Evolutionary conservation across 1,139 yeast species (phyloP), one percentile per base, ranked within the genome.

Genomic region (Groenewaldozyma sp.): DNA sequence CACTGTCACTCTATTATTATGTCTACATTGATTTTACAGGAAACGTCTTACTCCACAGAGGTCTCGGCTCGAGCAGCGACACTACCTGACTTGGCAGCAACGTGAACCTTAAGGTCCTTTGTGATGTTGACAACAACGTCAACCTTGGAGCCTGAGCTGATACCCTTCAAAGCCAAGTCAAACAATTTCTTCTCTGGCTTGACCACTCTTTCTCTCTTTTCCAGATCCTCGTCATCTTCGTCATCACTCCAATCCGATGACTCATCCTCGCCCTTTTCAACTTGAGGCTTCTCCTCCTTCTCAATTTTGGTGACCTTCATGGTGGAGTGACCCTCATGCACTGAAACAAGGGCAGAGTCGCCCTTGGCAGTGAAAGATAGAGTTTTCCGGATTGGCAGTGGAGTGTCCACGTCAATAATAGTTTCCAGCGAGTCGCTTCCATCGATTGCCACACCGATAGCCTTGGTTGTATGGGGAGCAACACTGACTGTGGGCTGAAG

Each of bases 341-440:
- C 73, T 58, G 79, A 78, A 45, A 91, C 62, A 40, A 75, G 67
- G 37, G 82, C 70, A 42, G 72, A 63, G 26, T 62, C 69, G 44
- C 47, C 44, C 4, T 61, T 49, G 53, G 80, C 78, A 50, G 76
- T 70, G 47, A 88, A 72, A 43, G 74, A 69, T 45, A 82, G 55
- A 21, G 87, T 68, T 65, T 81, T 84, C 65, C 87, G 83, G 59
- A 84, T 82, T 50, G 99, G 99, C 64, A 80, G 78, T 26, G 96
- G 86, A 41, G 98, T 84, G 67, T 87, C 93, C 37, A 80, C 74
- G 45, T 82, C 80, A 45, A 91, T 68, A 36, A 91, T 69, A 36
- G 94, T 76, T 42, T 76, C 73, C 60, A 87, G 83, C 9, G 35
- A 18, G 16, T 38, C 42, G 46, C 72, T 71, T 29, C 39, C 50